Conservation (phyloP, 2,329 filamentous ascomycete genomes). For the Bimuria novae-zelandiae region DNA sequence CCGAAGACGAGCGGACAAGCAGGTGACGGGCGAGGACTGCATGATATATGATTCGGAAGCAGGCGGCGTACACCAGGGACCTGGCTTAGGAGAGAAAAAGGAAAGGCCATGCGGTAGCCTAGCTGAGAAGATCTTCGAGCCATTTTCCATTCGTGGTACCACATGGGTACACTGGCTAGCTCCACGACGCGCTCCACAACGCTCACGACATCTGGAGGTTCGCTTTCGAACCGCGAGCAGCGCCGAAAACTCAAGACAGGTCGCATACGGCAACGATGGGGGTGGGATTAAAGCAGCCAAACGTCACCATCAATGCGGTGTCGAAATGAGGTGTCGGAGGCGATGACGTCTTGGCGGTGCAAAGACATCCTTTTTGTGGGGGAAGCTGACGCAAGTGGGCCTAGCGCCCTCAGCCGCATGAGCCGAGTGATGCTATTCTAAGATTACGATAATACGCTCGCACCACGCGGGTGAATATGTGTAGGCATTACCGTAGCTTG, state of each 20-base stretch:
- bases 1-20: neutral
- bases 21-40: neutral
- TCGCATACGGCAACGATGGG: too few relatives aligned
- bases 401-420: conserved; percentile 3
- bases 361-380: conserved; percentile 7
- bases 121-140: neutral
- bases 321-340: too few relatives aligned
- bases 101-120: too few relatives aligned
- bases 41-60: neutral
- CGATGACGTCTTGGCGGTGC: conserved; percentile 1
- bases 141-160: too few relatives aligned
- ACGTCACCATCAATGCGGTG: neutral
- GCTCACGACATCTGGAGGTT: too few relatives aligned
- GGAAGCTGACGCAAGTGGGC: neutral
- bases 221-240: too few relatives aligned
- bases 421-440: conserved; percentile 3
- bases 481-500: too few relatives aligned
- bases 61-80: neutral
- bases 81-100: too few relatives aligned
- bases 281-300: neutral
- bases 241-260: too few relatives aligned
- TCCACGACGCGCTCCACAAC: too few relatives aligned
- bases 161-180: too few relatives aligned
- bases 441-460: neutral
- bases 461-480: neutral